These are phyloP conservation scores for Ascochyta koolunga DNA, from an alignment of 2,329 filamentous ascomycete species.

Conservation along the genomic window DNA sequence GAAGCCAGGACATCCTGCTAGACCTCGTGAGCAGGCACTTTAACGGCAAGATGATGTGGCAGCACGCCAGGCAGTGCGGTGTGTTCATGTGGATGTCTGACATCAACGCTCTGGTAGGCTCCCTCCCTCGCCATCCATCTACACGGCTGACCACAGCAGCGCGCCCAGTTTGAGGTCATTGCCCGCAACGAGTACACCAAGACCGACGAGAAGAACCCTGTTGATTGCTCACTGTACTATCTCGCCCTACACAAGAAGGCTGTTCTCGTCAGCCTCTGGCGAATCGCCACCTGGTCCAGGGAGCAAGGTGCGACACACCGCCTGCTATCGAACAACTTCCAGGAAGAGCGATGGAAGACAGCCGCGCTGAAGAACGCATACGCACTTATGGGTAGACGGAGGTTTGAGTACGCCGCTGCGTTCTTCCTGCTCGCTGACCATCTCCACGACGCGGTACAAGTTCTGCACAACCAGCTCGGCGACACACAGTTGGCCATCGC, in stretches of 20 bases:
- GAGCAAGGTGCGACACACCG: constrained; percentile 83
- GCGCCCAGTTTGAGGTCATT: constrained; percentile 82
- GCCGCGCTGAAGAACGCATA: constrained; percentile 96
- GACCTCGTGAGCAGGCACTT: constrained; percentile 83
- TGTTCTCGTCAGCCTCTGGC: constrained; percentile 88
- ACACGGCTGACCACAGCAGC: constrained; percentile 53
- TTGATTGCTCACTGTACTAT: constrained; percentile 91
- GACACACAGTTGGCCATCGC: constrained; percentile 91
- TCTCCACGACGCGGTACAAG: constrained; percentile 81
- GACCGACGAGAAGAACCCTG: constrained; percentile 83
- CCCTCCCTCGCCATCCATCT: no score
- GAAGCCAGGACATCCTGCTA: constrained; percentile 84
- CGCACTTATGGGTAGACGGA: constrained; percentile 85
- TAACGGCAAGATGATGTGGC: constrained; percentile 81
- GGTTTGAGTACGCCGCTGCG: constrained; percentile 93
- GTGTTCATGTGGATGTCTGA: constrained; percentile 96
- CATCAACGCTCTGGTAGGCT: constrained; percentile 71
- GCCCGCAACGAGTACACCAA: constrained; percentile 93
- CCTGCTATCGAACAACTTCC: constrained; percentile 89
- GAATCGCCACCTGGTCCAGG: constrained; percentile 87
- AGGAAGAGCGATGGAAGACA: constrained; percentile 83
- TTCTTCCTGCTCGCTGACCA: constrained; percentile 93
- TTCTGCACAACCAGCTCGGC: constrained; percentile 84
- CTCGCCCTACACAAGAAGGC: constrained; percentile 89
- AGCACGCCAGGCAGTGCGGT: constrained; percentile 82